Evolutionary conservation across 306 rosid species (phyloP).

Genomic region (Fragaria iinumae): DNA sequence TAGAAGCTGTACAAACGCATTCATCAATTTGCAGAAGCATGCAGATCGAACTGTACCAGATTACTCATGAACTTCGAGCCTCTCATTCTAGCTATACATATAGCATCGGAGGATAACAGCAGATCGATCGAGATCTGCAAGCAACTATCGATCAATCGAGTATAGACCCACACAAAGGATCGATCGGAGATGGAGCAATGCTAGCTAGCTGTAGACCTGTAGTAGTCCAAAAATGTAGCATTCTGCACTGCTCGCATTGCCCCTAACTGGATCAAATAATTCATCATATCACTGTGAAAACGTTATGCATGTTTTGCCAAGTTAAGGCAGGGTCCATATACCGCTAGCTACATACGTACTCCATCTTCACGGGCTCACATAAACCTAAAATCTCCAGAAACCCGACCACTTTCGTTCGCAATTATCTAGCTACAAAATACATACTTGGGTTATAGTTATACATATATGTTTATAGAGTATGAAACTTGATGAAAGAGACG

Average conservation of each 20-base stretch:
- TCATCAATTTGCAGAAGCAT: neutral
- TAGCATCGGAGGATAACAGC: neutral
- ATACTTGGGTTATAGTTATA: neutral
- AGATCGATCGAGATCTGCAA: neutral
- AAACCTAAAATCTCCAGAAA: neutral
- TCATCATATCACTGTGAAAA: constrained; percentile 1
- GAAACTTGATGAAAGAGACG: constrained; percentile 1
- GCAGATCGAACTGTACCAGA: neutral
- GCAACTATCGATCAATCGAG: neutral
- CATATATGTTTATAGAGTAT: neutral
- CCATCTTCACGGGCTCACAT: neutral
- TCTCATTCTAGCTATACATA: neutral
- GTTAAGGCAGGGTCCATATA: constrained; percentile 1
- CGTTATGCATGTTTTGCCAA: neutral
- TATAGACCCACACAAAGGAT: neutral
- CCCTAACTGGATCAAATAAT: neutral
- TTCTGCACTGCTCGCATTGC: neutral
- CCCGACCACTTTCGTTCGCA: neutral
- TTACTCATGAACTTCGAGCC: neutral
- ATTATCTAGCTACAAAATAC: neutral
- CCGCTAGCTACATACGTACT: neutral
- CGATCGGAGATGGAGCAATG: neutral
- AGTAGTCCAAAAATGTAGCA: constrained; percentile 7
- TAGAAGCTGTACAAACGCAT: neutral
- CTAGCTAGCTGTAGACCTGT: neutral